Evolutionary conservation across 2,329 filamentous ascomycete genomes (phyloP).

Genomic region (Calcarisporium arbuscula): DNA sequence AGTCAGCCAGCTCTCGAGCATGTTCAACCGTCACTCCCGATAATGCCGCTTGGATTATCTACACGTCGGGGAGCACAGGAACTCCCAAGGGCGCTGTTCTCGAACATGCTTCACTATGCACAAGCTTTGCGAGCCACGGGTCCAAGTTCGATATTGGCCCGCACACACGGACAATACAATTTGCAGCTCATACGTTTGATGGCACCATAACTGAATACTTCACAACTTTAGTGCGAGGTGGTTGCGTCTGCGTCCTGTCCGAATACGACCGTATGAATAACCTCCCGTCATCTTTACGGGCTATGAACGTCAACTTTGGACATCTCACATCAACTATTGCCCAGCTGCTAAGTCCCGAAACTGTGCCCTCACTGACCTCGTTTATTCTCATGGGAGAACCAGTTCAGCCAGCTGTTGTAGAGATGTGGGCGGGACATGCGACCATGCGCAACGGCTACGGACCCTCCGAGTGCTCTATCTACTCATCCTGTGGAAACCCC

Average conservation of each 20-base stretch:
- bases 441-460: slow-evolving; percentile 31
- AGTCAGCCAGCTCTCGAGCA: slow-evolving; percentile 3
- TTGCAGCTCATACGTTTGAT: slow-evolving; percentile 8
- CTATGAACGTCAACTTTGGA: slow-evolving; percentile 1
- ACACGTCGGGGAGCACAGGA: slow-evolving; percentile 12
- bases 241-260: slow-evolving; percentile 7
- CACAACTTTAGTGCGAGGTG: slow-evolving; percentile 3
- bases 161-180: slow-evolving; percentile 8
- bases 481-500: slow-evolving; percentile 1
- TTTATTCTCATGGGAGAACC: not conserved
- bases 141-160: not conserved
- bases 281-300: slow-evolving; percentile 1
- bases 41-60: slow-evolving; percentile 9
- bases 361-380: not conserved
- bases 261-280: slow-evolving; percentile 9
- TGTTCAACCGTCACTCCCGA: slow-evolving; percentile 1
- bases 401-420: not conserved
- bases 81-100: slow-evolving; percentile 12
- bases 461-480: slow-evolving; percentile 31
- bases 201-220: slow-evolving; percentile 1
- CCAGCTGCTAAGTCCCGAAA: not conserved
- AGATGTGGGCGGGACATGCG: not conserved
- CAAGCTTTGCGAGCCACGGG: slow-evolving; percentile 1
- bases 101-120: slow-evolving; percentile 7
- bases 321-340: slow-evolving; percentile 1